phyloP scores from a whole-genome alignment of 768 basidiomycete genomes.

The Tephrocybe sp. region DNA sequence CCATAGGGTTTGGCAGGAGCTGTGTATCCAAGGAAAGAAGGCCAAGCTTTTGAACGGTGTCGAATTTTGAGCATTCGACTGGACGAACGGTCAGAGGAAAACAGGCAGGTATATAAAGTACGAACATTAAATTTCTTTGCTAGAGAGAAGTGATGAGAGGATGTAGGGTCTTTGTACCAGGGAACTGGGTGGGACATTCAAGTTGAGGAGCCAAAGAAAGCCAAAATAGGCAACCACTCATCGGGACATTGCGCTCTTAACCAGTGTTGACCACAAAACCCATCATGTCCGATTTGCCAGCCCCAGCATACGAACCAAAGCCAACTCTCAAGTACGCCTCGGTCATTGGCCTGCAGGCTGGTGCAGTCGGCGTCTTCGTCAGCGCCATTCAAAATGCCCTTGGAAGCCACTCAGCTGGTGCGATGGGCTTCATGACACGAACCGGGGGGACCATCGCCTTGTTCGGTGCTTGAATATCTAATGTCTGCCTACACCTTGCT shows the following conservation, averaged over 20 bases:
- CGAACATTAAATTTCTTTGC: constrained; percentile 44
- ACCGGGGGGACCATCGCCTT: constrained; percentile 89
- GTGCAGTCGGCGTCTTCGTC: constrained; percentile 64
- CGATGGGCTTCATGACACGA: constrained; percentile 83
- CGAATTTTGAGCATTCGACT: constrained; percentile 29
- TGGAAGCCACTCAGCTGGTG: constrained; percentile 73
- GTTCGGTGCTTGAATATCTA: constrained; percentile 65
- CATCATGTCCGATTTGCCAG: constrained; percentile 34
- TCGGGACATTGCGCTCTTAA: constrained; percentile 24
- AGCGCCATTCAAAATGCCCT: constrained; percentile 78
- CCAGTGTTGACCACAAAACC: constrained; percentile 14
- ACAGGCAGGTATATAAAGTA: constrained; percentile 15
- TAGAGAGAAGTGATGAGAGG: constrained; percentile 41
- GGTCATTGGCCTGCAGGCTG: constrained; percentile 61
- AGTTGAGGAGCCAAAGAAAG: constrained; percentile 11
- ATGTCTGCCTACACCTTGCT: neutral
- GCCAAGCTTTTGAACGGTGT: constrained; percentile 40
- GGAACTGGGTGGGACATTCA: constrained; percentile 14
- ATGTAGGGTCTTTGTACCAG: constrained; percentile 37
- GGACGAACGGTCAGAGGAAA: constrained; percentile 1
- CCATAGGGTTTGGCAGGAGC: constrained; percentile 41
- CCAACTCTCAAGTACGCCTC: constrained; percentile 57
- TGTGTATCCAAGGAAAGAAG: constrained; percentile 46
- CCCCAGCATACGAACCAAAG: constrained; percentile 45
- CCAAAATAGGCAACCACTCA: constrained; percentile 28